Evolutionary conservation across 352 stramenopile species (phyloP), one percentile per base, ranked within the genome.

Genomic region (Globisporangium recalcitrans): DNA sequence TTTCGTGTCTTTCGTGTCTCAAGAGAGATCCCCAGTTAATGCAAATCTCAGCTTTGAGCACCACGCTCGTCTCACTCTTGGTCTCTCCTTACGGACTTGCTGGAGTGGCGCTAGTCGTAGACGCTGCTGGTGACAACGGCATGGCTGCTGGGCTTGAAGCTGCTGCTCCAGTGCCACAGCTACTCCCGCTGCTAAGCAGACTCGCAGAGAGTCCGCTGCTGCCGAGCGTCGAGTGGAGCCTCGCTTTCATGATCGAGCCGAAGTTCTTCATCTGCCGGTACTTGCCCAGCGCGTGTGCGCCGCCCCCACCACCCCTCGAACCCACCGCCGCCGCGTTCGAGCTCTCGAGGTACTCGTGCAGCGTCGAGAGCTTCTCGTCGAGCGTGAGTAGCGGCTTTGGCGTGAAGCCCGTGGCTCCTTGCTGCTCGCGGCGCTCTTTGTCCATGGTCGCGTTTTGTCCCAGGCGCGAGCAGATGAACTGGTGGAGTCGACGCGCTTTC

Each of bases 391-490:
- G 60, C 7, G 75, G 64, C 8, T 72, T 69, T 2, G 73, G 72
- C 9, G 76, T 87, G 47, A 87, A 88, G 2, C 77, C 82, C 0
- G 64, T 73, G 9, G 66, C 70, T 1, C 84, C 67, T 14, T 77
- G 69, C 42, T 77, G 75, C 52, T 77, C 51, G 24, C 40, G 74
- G 36, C 65, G 65, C 2, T 70, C 62, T 10, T 62, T 54, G 13
- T 54, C 27, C 1, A 68, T 64, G 22, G 68, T 47, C 0, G 34
- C 53, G 7, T 57, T 61, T 6, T 58, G 42, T 3, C 76, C 75
- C 70, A 91, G 76, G n/a, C 78, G 78, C 4, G 73, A 70, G 58
- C 78, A 90, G 31, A 91, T 74, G 58, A 91, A 85, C 52, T 80
- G 73, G 53, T 89, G 78, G 0, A 90, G 67, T 1, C 71, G 71